phyloP scores from a whole-genome alignment of 2,329 filamentous ascomycete genomes.

The Diaporthe sp. region DNA sequence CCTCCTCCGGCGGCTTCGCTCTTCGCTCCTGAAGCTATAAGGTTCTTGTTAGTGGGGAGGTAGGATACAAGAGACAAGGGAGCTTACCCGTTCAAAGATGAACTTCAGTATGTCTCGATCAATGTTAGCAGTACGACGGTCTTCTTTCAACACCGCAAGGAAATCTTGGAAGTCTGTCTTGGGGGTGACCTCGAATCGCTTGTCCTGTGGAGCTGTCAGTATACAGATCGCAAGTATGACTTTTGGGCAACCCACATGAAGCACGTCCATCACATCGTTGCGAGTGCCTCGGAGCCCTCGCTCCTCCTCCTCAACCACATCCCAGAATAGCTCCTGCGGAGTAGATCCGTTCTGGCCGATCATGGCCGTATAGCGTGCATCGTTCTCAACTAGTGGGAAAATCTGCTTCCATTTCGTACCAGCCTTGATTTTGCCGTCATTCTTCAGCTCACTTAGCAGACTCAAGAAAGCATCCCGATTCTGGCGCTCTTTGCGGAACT shows the following conservation, averaged over 20 bases:
- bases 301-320: conserved; percentile 94
- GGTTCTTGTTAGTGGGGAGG: conserved; percentile 43
- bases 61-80: neutral
- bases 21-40: conserved; percentile 85
- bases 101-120: conserved; percentile 82
- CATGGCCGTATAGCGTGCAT: conserved; percentile 86
- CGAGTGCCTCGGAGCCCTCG: conserved; percentile 83
- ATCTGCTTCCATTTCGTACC: conserved; percentile 92
- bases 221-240: conserved; percentile 36
- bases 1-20: conserved; percentile 84
- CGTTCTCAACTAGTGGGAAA: conserved; percentile 79
- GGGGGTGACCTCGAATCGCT: conserved; percentile 89
- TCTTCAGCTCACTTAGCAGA: conserved; percentile 80
- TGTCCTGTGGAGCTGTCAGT: conserved; percentile 73
- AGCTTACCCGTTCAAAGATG: conserved; percentile 83
- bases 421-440: conserved; percentile 85
- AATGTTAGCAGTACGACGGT: conserved; percentile 90
- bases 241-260: conserved; percentile 74
- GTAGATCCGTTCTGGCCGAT: conserved; percentile 87
- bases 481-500: conserved; percentile 85
- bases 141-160: conserved; percentile 82
- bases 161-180: conserved; percentile 93
- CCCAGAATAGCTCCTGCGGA: conserved; percentile 95
- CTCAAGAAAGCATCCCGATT: conserved; percentile 84
- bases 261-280: conserved; percentile 87